Percentiles rank a stretch among this genome's conserved stretches.
These are phyloP conservation scores for Nakazawaea ishiwadae DNA, from an alignment of 805 yeast genomes.

Conservation along the genomic window DNA sequence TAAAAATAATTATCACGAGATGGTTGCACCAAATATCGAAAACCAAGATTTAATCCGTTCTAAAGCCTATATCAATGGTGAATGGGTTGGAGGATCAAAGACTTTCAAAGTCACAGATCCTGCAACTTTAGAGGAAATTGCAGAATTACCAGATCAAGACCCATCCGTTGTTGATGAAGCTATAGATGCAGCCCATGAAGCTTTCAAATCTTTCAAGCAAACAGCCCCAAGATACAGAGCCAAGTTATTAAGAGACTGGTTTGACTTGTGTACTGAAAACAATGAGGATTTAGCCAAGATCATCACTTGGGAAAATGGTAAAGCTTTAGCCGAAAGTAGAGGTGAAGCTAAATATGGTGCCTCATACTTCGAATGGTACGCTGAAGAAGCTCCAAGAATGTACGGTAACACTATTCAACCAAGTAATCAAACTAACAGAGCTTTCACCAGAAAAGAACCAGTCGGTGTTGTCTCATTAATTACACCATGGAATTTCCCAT, in stretches of 20 bases:
- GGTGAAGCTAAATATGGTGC: constrained; percentile 70
- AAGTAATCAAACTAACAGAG: constrained; percentile 40
- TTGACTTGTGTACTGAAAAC: constrained; percentile 49
- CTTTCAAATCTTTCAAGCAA: constrained; percentile 48
- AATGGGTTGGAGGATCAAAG: constrained; percentile 51
- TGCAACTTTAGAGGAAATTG: constrained; percentile 50
- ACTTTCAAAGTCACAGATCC: constrained; percentile 76
- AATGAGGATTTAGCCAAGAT: constrained; percentile 61
- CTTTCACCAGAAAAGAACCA: constrained; percentile 63
- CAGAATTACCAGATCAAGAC: constrained; percentile 50
- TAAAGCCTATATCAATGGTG: constrained; percentile 65
- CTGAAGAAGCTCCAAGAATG: constrained; percentile 73
- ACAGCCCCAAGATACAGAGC: constrained; percentile 59
- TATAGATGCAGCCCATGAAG: constrained; percentile 46
- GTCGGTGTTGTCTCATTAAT: constrained; percentile 75
- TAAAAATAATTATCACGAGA: too few species aligned
- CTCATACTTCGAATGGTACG: constrained; percentile 84
- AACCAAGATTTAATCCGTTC: constrained; percentile 42
- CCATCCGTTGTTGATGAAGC: constrained; percentile 49
- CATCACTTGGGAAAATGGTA: constrained; percentile 70
- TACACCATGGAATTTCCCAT: constrained; percentile 85
- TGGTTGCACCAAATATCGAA: constrained; percentile 8
- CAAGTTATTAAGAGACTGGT: constrained; percentile 45
- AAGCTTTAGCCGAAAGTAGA: constrained; percentile 60
- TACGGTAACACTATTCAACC: constrained; percentile 62